Evolutionary conservation across 192 early-diverging fungal species (phyloP), one percentile per base, ranked within the genome.

Genomic region (Fimicolochytrium jonesii): DNA sequence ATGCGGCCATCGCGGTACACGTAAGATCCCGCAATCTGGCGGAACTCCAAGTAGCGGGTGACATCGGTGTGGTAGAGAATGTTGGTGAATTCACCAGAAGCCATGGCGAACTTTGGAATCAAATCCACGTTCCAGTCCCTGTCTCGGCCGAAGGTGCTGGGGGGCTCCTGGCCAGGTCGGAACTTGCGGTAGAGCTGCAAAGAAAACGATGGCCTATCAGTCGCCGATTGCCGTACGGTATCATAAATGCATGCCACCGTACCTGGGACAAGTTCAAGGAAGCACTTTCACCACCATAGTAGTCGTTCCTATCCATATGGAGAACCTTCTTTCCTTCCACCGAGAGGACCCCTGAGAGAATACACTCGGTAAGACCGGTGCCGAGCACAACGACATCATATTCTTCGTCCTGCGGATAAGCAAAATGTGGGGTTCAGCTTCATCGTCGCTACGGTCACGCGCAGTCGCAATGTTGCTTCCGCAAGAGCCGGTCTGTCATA

Each of bases 41-140:
- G 92, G 82, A 99, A 97, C 74, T 95, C 94, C 30, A 98, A 82
- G 81, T 99, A 98, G 52, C 92, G 89, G 29, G 95, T 96, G 22
- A 99, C 95, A 64, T 98, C 92, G 36, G 94, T 97, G 78, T 99
- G 93, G 66, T 90, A 90, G 45, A 99, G 85, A 52, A 99, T 94
- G 67, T 88, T 90, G 62, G 97, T 90, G 65, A 99, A 90, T 71
- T 95, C 95, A 49, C 96, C 97, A 52, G 90, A 93, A 28, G 92
- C 93, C 95, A 99, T 98, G 78, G 96, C 91, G 77, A 99, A 99
- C 82, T 99, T 99, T 60, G 97, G 97, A 49, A 99, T 95, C 70
- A 97, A 77, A 75, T 99, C 97, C 50, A 99, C 86, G 77, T 92
- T 93, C 77, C 89, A 99, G 78, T 98, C 95, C 57, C 94, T 74